A percentile compares a stretch with the other conserved stretches of the same genome.
phyloP scores from a whole-genome alignment of 495 filamentous ascomycete genomes.

The Podospora didyma region DNA sequence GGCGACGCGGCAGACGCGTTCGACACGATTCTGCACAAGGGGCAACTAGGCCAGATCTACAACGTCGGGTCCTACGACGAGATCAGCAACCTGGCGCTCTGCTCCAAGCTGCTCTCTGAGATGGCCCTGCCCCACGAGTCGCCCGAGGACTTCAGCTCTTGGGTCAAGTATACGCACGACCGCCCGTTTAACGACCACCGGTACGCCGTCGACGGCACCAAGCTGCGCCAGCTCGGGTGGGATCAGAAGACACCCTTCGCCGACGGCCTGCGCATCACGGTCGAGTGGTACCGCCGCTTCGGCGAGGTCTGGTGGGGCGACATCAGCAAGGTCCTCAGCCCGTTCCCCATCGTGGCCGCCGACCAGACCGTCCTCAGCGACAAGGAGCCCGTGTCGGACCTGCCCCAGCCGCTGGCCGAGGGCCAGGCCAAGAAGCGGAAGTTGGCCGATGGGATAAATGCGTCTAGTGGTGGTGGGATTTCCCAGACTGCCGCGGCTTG shows the following conservation, averaged over 20 bases:
- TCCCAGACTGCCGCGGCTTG: too few relatives aligned
- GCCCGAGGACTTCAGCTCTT: constrained; percentile 43
- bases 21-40: constrained; percentile 72
- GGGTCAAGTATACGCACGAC: constrained; percentile 63
- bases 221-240: constrained; percentile 65
- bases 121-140: constrained; percentile 42
- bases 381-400: constrained; percentile 45
- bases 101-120: constrained; percentile 51
- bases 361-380: constrained; percentile 47
- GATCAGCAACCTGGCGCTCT: constrained; percentile 59
- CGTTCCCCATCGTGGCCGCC: constrained; percentile 51
- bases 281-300: constrained; percentile 64
- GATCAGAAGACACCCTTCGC: constrained; percentile 56
- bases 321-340: constrained; percentile 58
- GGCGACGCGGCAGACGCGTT: constrained; percentile 73
- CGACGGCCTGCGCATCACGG: constrained; percentile 59
- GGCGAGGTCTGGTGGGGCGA: constrained; percentile 70
- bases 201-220: constrained; percentile 64
- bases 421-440: constrained; percentile 35
- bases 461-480: too few relatives aligned
- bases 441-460: constrained; percentile 9
- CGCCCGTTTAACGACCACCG: constrained; percentile 70
- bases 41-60: constrained; percentile 62
- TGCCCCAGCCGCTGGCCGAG: constrained; percentile 22
- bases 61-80: constrained; percentile 68